Base-by-base conservation (phyloP, 2,329 filamentous ascomycete genomes). In the Colletotrichum costaricense region DNA sequence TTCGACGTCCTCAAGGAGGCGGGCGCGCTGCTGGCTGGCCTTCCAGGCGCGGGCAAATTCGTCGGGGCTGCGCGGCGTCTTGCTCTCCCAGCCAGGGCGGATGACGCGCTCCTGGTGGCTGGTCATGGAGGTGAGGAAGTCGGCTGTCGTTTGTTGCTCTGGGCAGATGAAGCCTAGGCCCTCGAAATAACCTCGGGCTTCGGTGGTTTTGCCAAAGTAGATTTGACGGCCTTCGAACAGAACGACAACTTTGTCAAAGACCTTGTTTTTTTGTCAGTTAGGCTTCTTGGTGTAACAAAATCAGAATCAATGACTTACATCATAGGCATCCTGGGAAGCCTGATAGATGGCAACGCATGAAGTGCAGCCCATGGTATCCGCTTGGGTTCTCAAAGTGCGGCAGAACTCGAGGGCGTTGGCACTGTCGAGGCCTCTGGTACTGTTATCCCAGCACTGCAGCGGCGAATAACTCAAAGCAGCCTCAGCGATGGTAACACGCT, bases 231-330 rank as follows among this genome's bases (percentile, higher is more conserved):
- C 92, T 75, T 93, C 89, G 78, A 93, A 92, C 2, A 93, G 86
- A 0, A 94, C 84, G 3, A 92, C 82, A 0, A 91, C 91, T 78
- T 93, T 93, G 82, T 93, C 91, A 76, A 93, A 93, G 1, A 90
- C 79, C 75, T 77, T 11, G 2, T 24, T 24, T 24, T 24, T 1
- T 24, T 57, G 73, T 58, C 55, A 75, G 63, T 12, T 5, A 2
- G 28, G 12, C 3, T 19, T 9, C 55, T 12, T 9, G 3, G 6
- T 3, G 7, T 9, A n/a, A 16, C 28, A 14, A 49, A 8, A 0
- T 22, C 11, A 5, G 28, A 0, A 1, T 11, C 24, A 49, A 4
- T 4, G 2, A 60, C 77, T 66, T 66, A 80, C 79, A 52, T 91
- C 88, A 75, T 90, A 91, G 1, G 88, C 88, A 6, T 84, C 81